Conservation (phyloP, 2,329 filamentous ascomycete species). For the Xylariaceae sp. region DNA sequence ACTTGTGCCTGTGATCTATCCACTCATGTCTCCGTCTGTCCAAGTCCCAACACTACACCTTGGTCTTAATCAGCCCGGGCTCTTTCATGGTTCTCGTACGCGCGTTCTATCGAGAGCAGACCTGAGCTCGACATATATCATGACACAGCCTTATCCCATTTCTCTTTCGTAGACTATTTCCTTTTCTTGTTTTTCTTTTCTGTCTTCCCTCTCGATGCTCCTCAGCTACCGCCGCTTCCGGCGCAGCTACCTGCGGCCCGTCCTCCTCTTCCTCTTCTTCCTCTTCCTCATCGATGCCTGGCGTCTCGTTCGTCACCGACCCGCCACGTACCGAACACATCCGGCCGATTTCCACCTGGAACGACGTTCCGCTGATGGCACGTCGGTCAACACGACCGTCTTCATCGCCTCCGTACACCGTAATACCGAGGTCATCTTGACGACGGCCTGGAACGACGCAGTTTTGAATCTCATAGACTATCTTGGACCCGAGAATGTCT, state of each 20-base stretch:
- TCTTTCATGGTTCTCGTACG: background rate
- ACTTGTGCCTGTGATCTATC: no score
- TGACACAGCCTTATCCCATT: slow-evolving; percentile 18
- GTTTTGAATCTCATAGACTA: slow-evolving; percentile 54
- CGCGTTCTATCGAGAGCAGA: background rate
- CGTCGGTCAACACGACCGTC: slow-evolving; percentile 38
- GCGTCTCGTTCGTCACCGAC: slow-evolving; percentile 30
- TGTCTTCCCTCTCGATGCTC: slow-evolving; percentile 33
- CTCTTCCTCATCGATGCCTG: slow-evolving; percentile 37
- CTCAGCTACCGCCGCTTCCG: slow-evolving; percentile 35
- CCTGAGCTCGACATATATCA: slow-evolving; percentile 9
- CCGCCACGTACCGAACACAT: slow-evolving; percentile 30
- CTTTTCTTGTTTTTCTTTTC: background rate
- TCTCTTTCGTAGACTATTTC: background rate
- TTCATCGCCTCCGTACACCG: slow-evolving; percentile 68
- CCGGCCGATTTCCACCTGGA: slow-evolving; percentile 18
- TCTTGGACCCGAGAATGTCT: slow-evolving; percentile 61
- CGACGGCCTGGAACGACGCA: slow-evolving; percentile 57
- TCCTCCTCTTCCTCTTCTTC: slow-evolving; percentile 31
- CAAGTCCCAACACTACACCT: no score
- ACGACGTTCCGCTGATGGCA: slow-evolving; percentile 18
- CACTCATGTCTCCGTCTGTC: no score
- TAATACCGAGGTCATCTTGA: slow-evolving; percentile 61
- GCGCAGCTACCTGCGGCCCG: slow-evolving; percentile 34
- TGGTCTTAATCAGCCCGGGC: no score